A percentile compares a stretch with the other conserved stretches of the same genome.
Conservation (phyloP, 495 filamentous ascomycete genomes). For the Talaromyces thailandensis region DNA sequence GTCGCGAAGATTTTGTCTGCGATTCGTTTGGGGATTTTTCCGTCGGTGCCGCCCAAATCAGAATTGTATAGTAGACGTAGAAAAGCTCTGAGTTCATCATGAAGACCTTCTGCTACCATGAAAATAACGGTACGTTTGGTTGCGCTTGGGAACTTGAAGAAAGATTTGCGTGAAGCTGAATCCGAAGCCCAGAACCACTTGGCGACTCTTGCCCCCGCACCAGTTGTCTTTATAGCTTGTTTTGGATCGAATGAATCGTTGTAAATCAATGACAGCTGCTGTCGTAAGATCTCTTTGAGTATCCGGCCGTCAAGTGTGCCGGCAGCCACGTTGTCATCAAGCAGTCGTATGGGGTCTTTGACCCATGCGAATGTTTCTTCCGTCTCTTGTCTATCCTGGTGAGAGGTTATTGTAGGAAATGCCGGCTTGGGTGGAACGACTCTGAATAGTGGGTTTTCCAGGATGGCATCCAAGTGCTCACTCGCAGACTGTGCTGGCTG, state of each 20-base stretch:
- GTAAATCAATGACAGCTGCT: conserved; percentile 23
- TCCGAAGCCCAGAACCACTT: conserved; percentile 36
- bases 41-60: conserved; percentile 20
- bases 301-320: conserved; percentile 19
- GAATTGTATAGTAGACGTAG: conserved; percentile 22
- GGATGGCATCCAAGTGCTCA: conserved; percentile 52
- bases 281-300: conserved; percentile 1
- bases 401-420: background rate
- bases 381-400: background rate
- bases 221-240: conserved; percentile 24
- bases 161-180: conserved; percentile 12
- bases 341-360: conserved; percentile 29
- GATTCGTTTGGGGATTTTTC: conserved; percentile 13
- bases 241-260: conserved; percentile 9
- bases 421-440: conserved; percentile 20
- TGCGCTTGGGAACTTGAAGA: conserved; percentile 17
- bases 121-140: conserved; percentile 23
- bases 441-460: conserved; percentile 59
- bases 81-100: conserved; percentile 23
- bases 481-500: conserved; percentile 34
- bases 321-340: conserved; percentile 32
- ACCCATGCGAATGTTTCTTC: conserved; percentile 10
- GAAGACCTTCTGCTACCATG: conserved; percentile 30
- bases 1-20: conserved; percentile 12
- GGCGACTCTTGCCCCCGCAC: conserved; percentile 22